Evolutionary conservation across 106 monocot species (phyloP), one percentile per base, ranked within the genome.

Genomic region (Ottelia alismoides): DNA sequence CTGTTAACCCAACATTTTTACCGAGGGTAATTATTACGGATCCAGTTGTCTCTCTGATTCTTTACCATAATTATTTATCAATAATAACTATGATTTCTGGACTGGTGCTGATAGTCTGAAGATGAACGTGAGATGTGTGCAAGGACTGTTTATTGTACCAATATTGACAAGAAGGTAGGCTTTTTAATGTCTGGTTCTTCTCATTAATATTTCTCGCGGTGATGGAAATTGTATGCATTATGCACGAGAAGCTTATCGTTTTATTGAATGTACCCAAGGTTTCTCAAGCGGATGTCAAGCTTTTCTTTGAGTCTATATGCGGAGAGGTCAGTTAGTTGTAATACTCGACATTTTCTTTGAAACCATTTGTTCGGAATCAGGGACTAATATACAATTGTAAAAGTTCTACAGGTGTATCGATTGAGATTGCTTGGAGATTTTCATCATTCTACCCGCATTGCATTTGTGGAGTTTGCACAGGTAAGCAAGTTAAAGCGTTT

Each of bases 61-160:
- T n/a, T n/a, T n/a, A n/a, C n/a, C n/a, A n/a, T n/a, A n/a, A n/a
- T n/a, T n/a, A n/a, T n/a, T n/a, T n/a, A n/a, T n/a, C n/a, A n/a
- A n/a, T n/a, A n/a, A n/a, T n/a, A n/a, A n/a, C n/a, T n/a, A n/a
- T n/a, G n/a, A n/a, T n/a, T n/a, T n/a, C n/a, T n/a, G n/a, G n/a
- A n/a, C n/a, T n/a, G n/a, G n/a, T n/a, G n/a, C n/a, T n/a, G n/a
- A 32, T 58, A 84, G 83, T 75, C 78, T 72, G 78, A 84, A 27
- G 83, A 84, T 78, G 83, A 84, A 35, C 65, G 78, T 30, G 83
- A 84, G 60, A 78, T 84, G 78, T 84, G 83, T 47, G 52, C 71
- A 18, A 84, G 78, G 72, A 84, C 83, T 60, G 57, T 84, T 26
- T 84, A 84, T 51, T 84, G 83, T 61, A 74, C 83, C 55, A 84